Percentiles rank a stretch among this genome's conserved stretches.
Conservation (phyloP, 805 yeast species). For the Starmerella tilneyi region DNA sequence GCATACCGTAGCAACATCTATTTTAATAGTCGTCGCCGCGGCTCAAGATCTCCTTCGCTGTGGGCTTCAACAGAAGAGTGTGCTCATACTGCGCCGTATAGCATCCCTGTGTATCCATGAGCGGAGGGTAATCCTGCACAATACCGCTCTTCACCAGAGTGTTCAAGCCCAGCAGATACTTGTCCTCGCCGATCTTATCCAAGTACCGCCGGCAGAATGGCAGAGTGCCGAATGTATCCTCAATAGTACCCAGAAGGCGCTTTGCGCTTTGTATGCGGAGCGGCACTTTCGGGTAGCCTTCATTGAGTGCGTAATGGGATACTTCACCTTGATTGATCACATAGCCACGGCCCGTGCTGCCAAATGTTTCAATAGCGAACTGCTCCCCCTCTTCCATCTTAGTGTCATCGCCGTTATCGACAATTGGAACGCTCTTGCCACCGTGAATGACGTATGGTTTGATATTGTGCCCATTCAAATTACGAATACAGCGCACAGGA, state of each 20-base stretch:
- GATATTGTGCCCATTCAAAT: constrained; percentile 90
- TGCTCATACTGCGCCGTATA: constrained; percentile 97
- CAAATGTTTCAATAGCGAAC: constrained; percentile 96
- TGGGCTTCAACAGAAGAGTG: constrained; percentile 81
- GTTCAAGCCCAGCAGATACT: constrained; percentile 77
- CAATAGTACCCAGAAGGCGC: constrained; percentile 56
- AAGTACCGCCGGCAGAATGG: constrained; percentile 95
- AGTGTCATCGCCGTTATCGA: constrained; percentile 82
- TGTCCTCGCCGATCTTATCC: constrained; percentile 85
- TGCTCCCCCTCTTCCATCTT: constrained; percentile 99
- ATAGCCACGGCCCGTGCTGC: constrained; percentile 90
- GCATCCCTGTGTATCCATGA: constrained; percentile 69
- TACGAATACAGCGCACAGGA: constrained; percentile 82
- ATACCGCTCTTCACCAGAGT: constrained; percentile 74
- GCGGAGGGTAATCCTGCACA: constrained; percentile 91
- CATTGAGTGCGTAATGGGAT: constrained; percentile 75
- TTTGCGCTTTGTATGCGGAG: constrained; percentile 58
- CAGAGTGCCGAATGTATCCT: constrained; percentile 77
- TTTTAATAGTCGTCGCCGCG: constrained; percentile 64
- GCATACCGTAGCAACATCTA: no score
- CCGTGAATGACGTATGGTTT: constrained; percentile 78
- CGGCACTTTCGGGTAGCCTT: constrained; percentile 40
- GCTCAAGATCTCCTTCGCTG: constrained; percentile 85
- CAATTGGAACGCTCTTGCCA: constrained; percentile 94
- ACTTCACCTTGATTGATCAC: constrained; percentile 83